These are phyloP conservation scores for Heracleum sosnowskyi DNA, from an alignment of 129 eudicot genomes.

Conservation along the genomic window DNA sequence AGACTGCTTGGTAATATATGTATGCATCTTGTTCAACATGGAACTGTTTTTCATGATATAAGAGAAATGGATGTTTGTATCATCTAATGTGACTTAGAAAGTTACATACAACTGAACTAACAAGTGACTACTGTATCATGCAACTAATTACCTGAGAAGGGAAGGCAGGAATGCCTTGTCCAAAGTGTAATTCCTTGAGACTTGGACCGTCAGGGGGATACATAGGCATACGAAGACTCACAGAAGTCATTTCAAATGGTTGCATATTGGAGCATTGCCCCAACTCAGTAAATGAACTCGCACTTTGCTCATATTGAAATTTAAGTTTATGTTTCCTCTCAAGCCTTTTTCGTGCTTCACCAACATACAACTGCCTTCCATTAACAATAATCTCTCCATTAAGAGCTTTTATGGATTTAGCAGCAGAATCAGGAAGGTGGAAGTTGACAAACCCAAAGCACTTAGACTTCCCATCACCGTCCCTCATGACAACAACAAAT, in stretches of 20 bases:
- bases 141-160: constrained; percentile 61
- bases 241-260: constrained; percentile 61
- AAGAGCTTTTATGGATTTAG: constrained; percentile 65
- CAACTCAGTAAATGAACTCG: constrained; percentile 68
- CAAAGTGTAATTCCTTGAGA: constrained; percentile 60
- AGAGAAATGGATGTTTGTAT: neutral
- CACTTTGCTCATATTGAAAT: constrained; percentile 61
- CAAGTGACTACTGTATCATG: neutral
- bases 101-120: neutral
- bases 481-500: constrained; percentile 76
- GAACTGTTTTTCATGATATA: neutral
- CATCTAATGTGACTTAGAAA: neutral
- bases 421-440: constrained; percentile 90
- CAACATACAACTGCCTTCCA: constrained; percentile 83
- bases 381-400: constrained; percentile 61
- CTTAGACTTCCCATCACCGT: constrained; percentile 69
- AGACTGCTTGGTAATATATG: neutral
- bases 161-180: constrained; percentile 75
- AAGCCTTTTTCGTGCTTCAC: constrained; percentile 81
- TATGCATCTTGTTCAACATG: neutral
- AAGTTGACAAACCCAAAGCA: constrained; percentile 92
- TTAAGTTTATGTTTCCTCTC: constrained; percentile 80
- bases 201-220: constrained; percentile 90
- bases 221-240: constrained; percentile 85
- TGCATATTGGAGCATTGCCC: constrained; percentile 84